A percentile compares a stretch with the other conserved stretches of the same genome.
Evolutionary conservation across 2,329 filamentous ascomycete genomes (phyloP).

Genomic region (Sphaerulina populicola): DNA sequence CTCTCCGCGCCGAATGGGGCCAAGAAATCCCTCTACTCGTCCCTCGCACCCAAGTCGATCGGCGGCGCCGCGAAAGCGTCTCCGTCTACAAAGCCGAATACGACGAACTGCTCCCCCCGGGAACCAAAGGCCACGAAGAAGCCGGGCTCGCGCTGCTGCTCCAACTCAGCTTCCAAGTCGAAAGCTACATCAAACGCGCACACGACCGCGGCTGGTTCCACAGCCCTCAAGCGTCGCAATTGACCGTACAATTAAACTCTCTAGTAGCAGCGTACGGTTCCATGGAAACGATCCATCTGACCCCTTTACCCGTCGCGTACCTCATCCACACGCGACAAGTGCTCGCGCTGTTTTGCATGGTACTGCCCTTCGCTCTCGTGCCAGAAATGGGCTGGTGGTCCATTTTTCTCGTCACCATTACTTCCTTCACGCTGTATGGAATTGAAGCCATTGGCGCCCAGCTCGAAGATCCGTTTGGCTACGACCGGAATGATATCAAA

Average conservation of each 20-base stretch:
- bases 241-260: slow-evolving; percentile 51
- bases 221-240: slow-evolving; percentile 50
- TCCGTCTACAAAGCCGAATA: slow-evolving; percentile 31
- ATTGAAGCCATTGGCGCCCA: slow-evolving; percentile 57
- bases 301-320: slow-evolving; percentile 56
- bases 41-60: slow-evolving; percentile 20
- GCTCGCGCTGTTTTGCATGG: slow-evolving; percentile 51
- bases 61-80: slow-evolving; percentile 25
- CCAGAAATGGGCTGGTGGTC: slow-evolving; percentile 57
- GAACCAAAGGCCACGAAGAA: slow-evolving; percentile 43
- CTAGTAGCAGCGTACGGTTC: slow-evolving; percentile 52
- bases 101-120: slow-evolving; percentile 30
- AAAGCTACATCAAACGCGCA: slow-evolving; percentile 52
- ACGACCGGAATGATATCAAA: slow-evolving; percentile 59
- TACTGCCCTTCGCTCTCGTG: slow-evolving; percentile 57
- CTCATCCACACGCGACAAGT: slow-evolving; percentile 59
- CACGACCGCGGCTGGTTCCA: slow-evolving; percentile 52
- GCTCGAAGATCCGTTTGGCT: slow-evolving; percentile 59
- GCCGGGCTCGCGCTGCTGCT: slow-evolving; percentile 52
- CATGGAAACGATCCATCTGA: slow-evolving; percentile 59
- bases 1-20: slow-evolving; percentile 55
- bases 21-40: slow-evolving; percentile 33
- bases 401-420: slow-evolving; percentile 50
- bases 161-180: slow-evolving; percentile 53
- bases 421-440: slow-evolving; percentile 57